A percentile compares a stretch with the other conserved stretches of the same genome.
phyloP scores from a whole-genome alignment of 2,329 filamentous ascomycete species.

The Apiospora hydei region DNA sequence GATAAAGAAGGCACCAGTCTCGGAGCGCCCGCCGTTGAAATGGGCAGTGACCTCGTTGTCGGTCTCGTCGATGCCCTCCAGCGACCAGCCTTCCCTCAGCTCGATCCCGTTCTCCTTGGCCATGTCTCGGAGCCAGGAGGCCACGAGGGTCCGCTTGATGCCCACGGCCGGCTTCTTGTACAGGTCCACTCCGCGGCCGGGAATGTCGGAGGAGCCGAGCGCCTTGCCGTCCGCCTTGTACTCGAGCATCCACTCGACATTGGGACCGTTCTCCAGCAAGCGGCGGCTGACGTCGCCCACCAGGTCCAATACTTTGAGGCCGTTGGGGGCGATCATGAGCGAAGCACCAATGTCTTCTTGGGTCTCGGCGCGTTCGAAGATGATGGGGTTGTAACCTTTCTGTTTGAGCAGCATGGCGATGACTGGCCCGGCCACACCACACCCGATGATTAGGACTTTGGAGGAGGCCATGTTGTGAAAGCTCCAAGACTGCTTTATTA shows the following conservation, averaged over 20 bases:
- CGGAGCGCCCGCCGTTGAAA: conserved; percentile 32
- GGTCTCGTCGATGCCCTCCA: conserved; percentile 33
- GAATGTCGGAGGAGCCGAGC: conserved; percentile 33
- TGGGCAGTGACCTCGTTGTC: conserved; percentile 33
- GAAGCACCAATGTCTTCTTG: conserved; percentile 37
- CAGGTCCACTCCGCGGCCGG: conserved; percentile 30
- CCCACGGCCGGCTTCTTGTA: conserved; percentile 35
- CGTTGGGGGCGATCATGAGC: conserved; percentile 38
- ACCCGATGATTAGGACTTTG: conserved; percentile 36
- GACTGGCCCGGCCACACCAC: conserved; percentile 36
- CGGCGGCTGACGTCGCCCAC: conserved; percentile 28
- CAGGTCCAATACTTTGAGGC: conserved; percentile 36
- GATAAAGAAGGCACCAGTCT: conserved; percentile 35
- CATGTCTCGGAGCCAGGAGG: conserved; percentile 25
- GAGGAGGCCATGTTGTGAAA: too few relatives aligned
- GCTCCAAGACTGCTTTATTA: too few relatives aligned
- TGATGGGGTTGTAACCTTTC: conserved; percentile 37
- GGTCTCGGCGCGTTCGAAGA: conserved; percentile 36
- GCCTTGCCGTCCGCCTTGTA: conserved; percentile 30
- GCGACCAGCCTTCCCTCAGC: conserved; percentile 36
- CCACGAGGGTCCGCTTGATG: conserved; percentile 34
- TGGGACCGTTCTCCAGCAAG: conserved; percentile 15
- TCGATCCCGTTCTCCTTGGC: conserved; percentile 31
- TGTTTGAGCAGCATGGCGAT: conserved; percentile 33
- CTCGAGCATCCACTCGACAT: conserved; percentile 33